These are phyloP conservation scores for Phialophora expanda DNA, from an alignment of 2,329 filamentous ascomycete species.

Conservation along the genomic window DNA sequence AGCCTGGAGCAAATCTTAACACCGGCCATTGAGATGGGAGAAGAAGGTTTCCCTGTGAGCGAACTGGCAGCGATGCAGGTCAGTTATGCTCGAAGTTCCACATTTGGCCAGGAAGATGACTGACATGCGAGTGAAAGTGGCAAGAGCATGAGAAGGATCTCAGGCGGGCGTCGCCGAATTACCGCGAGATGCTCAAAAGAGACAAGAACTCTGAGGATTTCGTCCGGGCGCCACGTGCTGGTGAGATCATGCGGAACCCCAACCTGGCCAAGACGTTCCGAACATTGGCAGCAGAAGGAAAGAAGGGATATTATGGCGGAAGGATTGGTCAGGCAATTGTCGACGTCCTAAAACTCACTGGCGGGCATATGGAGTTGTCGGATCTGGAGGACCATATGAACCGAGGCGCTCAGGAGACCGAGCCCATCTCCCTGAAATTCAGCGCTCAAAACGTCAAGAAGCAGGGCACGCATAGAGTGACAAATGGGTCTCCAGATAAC, in stretches of 20 bases:
- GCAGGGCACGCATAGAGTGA: slow-evolving; percentile 52
- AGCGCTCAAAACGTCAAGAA: slow-evolving; percentile 63
- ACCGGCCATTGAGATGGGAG: slow-evolving; percentile 83
- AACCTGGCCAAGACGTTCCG: slow-evolving; percentile 81
- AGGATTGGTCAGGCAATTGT: slow-evolving; percentile 80
- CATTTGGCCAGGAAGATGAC: background rate
- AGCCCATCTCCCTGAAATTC: slow-evolving; percentile 83
- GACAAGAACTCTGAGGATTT: slow-evolving; percentile 72
- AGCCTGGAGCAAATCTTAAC: slow-evolving; percentile 75
- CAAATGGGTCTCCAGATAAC: slow-evolving; percentile 30
- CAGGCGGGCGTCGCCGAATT: slow-evolving; percentile 79
- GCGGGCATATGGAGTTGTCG: slow-evolving; percentile 77
- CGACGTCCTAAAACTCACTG: slow-evolving; percentile 74
- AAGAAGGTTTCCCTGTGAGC: slow-evolving; percentile 87
- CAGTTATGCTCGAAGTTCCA: slow-evolving; percentile 46
- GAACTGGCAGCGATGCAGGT: slow-evolving; percentile 75
- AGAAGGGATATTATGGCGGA: slow-evolving; percentile 89
- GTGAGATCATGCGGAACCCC: slow-evolving; percentile 88
- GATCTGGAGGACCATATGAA: slow-evolving; percentile 80
- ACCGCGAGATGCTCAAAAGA: slow-evolving; percentile 81
- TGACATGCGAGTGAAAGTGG: slow-evolving; percentile 66
- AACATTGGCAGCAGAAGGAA: slow-evolving; percentile 76
- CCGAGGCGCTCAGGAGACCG: slow-evolving; percentile 75
- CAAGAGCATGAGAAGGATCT: slow-evolving; percentile 65
- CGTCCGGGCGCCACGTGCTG: slow-evolving; percentile 73